Percentiles rank a stretch among this genome's conserved stretches.
phyloP scores from a whole-genome alignment of 306 rosid species.

The Dicorynia guianensis region DNA sequence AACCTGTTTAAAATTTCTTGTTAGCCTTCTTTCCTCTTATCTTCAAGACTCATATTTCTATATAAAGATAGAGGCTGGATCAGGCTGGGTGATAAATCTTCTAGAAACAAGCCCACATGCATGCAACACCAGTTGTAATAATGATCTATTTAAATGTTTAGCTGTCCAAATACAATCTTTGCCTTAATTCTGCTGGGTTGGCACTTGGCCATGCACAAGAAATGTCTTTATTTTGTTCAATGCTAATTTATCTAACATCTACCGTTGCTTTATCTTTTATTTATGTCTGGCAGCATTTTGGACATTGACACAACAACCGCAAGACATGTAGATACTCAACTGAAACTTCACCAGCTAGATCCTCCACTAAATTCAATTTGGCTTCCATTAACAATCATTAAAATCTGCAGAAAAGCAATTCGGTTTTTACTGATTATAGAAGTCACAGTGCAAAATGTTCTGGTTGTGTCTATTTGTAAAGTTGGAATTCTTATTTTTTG shows the following conservation, averaged over 20 bases:
- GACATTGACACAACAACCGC: background rate
- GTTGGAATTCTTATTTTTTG: constrained; percentile 22
- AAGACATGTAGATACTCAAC: background rate
- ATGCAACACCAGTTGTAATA: constrained; percentile 13
- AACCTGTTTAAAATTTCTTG: background rate
- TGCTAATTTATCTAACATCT: background rate
- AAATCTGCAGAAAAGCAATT: constrained; percentile 10
- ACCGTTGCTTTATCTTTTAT: background rate
- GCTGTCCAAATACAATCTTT: background rate
- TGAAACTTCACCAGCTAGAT: constrained; percentile 2
- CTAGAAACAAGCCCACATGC: background rate
- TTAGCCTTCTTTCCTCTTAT: background rate
- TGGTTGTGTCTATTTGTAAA: constrained; percentile 22
- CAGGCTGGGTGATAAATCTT: background rate
- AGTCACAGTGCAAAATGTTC: background rate
- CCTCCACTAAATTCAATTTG: background rate
- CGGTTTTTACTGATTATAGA: constrained; percentile 25
- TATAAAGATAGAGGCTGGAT: background rate
- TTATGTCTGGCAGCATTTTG: background rate
- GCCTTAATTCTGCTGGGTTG: background rate
- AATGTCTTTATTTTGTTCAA: background rate
- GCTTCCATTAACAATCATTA: background rate
- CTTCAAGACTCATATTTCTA: background rate
- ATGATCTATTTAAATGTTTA: too few species aligned
- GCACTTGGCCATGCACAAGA: background rate